Base-by-base conservation (phyloP, 306 rosid species). In the Corylus americana region DNA sequence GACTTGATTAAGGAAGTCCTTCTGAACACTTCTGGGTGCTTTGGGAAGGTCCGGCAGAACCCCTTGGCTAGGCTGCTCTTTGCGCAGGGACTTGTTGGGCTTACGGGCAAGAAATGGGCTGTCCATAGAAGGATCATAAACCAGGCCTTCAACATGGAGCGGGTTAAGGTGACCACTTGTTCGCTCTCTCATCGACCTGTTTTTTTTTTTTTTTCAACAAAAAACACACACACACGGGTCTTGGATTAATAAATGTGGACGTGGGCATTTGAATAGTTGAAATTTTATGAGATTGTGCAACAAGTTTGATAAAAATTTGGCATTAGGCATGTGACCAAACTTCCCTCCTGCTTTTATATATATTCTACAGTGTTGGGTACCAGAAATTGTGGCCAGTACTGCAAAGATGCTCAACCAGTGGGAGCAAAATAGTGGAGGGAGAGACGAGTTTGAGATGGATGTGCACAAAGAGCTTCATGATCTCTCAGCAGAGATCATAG, bases 401-500 rank as follows among this genome's bases (percentile, higher is more conserved):
- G 71, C 57, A 61, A 87, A 87, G 61, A 88, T 79, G 88, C 5
- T 92, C 55, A 85, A 85, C 80, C 86, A 79, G 57, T 93, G 93
- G 97, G 93, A 89, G 55, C 82, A 57, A 4, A 69, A 75, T 66
- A 80, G 90, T 59, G 91, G 79, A 73, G 90, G 67, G 71, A 82
- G 63, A 73, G 91, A 86, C 39, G 95, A 90, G 77, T 76, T 89
- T 67, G 93, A 91, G 80, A 82, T 91, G 68, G 95, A 93, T 8
- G 86, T 89, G 47, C 83, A 82, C 73, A 80, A 73, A 83, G 90
- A 90, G 27, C 73, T 92, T 76, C 92, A 81, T 50, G 74, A 79
- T 3, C 87, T 93, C 74, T 89, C 93, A 1, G 91, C 92, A 0
- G 96, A 91, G 11, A 70, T 93, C 58, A 90, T 93, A 80, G 91